Conservation (phyloP, 805 yeast genomes). For the Yarrowia porcina region DNA sequence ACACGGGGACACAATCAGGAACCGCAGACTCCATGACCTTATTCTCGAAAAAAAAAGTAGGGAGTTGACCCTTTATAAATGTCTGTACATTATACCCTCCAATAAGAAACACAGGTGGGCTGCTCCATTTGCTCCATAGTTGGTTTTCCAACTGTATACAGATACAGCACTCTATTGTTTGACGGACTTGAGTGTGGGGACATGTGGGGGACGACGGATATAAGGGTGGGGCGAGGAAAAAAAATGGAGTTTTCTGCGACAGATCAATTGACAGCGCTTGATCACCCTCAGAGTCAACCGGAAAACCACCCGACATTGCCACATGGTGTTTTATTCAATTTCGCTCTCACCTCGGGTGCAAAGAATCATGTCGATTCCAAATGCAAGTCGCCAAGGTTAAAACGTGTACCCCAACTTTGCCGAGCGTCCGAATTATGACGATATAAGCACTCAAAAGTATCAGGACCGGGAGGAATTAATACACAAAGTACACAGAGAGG, state of each 20-base stretch:
- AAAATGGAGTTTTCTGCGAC: not conserved
- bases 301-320: not conserved
- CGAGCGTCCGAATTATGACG: not conserved
- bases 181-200: conserved; percentile 12
- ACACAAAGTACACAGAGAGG: not conserved
- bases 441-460: not conserved
- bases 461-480: not conserved
- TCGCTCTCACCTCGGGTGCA: conserved; percentile 22
- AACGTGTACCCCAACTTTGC: conserved; percentile 24
- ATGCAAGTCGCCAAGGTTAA: conserved; percentile 4
- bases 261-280: not conserved
- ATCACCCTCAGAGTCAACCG: not conserved
- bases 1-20: not conserved
- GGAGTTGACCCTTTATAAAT: too few relatives aligned
- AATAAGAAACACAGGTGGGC: conserved; percentile 6
- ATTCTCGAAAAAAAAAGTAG: too few relatives aligned
- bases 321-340: not conserved
- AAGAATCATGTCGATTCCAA: conserved; percentile 23
- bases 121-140: conserved; percentile 8
- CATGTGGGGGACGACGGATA: conserved; percentile 5
- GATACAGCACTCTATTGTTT: not conserved
- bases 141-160: not conserved
- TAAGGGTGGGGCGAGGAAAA: not conserved
- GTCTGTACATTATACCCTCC: not conserved
- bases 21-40: not conserved